Evolutionary conservation across 2,329 filamentous ascomycete genomes (phyloP), one percentile per base, ranked within the genome.

Genomic region (Colletotrichum viniferum): DNA sequence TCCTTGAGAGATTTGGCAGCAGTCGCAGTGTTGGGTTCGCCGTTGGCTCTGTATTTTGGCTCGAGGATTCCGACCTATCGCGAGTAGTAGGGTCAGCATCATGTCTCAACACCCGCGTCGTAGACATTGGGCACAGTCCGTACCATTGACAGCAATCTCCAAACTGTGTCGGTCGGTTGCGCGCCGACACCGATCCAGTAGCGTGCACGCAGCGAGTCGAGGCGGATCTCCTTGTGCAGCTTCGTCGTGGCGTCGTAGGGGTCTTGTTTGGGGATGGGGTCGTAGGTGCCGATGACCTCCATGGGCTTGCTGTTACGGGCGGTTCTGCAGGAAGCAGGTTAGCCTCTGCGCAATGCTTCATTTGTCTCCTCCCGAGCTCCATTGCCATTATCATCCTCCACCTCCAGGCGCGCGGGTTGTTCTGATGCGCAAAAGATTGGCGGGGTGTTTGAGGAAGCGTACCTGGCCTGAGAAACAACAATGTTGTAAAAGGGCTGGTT

Each of bases 131-230:
- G 9, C 56, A 60, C 5, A 60, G 8, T 30, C 18, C 86, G 79
- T 73, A 96, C 95, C 95, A 98, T 94, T 71, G 91, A 91, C 79
- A 99, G 87, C 80, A 98, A 85, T 82, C 95, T 90, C 96, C 96
- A 98, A 43, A 94, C 95, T 4, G 95, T 93, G 79, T 98, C 95
- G 77, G 94, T 96, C 12, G 97, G 97, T 86, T 99, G 97, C 71
- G 97, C 97, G 1, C 97, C 97, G 5, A 98, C 96, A 83, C 97
- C 97, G 43, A 99, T 90, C 97, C 97, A 99, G 87, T 99, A 99
- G 84, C 94, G 93, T 73, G 96, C 94, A 76, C 97, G 90, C 78
- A 91, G 88, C 9, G 91, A 87, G 84, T 99, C 97, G 16, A 99
- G 90, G 81, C 95, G 93, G 83, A 99, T 94, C 79, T 98, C 96